These are phyloP conservation scores for Castanea mollissima DNA, from an alignment of 306 rosid species.

Conservation along the genomic window DNA sequence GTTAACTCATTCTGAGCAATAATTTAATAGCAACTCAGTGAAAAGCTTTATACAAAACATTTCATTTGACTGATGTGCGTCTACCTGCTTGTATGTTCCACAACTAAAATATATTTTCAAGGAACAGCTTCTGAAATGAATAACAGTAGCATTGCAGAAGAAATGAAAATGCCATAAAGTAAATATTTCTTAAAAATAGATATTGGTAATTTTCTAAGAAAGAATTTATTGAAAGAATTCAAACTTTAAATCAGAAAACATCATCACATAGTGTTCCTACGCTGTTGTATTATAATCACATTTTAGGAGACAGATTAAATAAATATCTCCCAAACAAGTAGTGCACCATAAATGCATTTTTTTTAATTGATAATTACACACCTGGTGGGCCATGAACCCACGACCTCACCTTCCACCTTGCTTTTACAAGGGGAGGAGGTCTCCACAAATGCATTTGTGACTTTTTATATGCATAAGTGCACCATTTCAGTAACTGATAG, in stretches of 20 bases:
- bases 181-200: not conserved
- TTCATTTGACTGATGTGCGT: not conserved
- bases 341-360: too few species aligned
- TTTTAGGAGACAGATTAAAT: not conserved
- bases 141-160: slow-evolving; percentile 1
- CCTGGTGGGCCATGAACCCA: too few species aligned
- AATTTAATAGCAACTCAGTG: not conserved
- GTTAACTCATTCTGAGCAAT: not conserved
- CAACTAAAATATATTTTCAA: not conserved
- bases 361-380: too few species aligned
- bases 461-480: not conserved
- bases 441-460: not conserved
- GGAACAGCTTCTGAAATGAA: slow-evolving; percentile 4
- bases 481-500: not conserved
- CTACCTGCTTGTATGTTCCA: not conserved
- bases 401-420: too few species aligned
- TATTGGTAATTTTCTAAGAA: not conserved
- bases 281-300: not conserved
- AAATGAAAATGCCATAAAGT: not conserved
- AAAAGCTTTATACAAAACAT: not conserved
- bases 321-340: not conserved
- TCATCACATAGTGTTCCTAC: not conserved
- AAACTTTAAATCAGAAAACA: not conserved
- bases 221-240: not conserved
- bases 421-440: not conserved